These are phyloP conservation scores for Diplocarpon rosae DNA, from an alignment of 2,329 filamentous ascomycete species.

Conservation along the genomic window DNA sequence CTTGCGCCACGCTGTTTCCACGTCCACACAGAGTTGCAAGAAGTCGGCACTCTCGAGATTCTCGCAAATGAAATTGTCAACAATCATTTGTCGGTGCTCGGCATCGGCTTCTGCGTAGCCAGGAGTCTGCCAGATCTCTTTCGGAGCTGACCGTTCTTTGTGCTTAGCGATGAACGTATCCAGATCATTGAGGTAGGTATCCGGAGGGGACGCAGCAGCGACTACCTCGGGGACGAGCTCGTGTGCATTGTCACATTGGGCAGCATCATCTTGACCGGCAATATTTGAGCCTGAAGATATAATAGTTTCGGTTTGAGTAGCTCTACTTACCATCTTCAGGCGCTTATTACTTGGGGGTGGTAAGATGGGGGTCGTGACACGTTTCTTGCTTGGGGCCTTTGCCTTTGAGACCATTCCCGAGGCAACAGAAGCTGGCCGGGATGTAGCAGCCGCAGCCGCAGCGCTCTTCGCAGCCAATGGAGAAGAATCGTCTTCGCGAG, in stretches of 20 bases:
- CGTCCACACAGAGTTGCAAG: constrained; percentile 38
- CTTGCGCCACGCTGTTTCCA: constrained; percentile 37
- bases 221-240: not conserved
- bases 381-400: constrained; percentile 11
- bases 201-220: constrained; percentile 10
- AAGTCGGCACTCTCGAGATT: constrained; percentile 39
- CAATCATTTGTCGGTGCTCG: constrained; percentile 30
- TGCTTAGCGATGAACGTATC: constrained; percentile 18
- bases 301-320: constrained; percentile 22
- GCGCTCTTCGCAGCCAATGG: constrained; percentile 17
- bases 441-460: constrained; percentile 2
- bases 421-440: constrained; percentile 9
- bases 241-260: constrained; percentile 11
- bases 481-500: constrained; percentile 7
- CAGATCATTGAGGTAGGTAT: constrained; percentile 14
- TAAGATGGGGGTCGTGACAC: not conserved
- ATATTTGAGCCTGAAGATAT: too few species aligned
- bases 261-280: constrained; percentile 5
- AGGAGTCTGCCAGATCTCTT: constrained; percentile 22
- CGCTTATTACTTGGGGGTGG: constrained; percentile 15
- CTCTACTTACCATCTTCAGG: constrained; percentile 22
- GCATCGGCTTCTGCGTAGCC: constrained; percentile 22
- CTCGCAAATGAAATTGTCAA: constrained; percentile 40
- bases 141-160: constrained; percentile 16
- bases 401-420: constrained; percentile 17